phyloP scores from a whole-genome alignment of 805 yeast genomes.

The Geotrichum ghanense region DNA sequence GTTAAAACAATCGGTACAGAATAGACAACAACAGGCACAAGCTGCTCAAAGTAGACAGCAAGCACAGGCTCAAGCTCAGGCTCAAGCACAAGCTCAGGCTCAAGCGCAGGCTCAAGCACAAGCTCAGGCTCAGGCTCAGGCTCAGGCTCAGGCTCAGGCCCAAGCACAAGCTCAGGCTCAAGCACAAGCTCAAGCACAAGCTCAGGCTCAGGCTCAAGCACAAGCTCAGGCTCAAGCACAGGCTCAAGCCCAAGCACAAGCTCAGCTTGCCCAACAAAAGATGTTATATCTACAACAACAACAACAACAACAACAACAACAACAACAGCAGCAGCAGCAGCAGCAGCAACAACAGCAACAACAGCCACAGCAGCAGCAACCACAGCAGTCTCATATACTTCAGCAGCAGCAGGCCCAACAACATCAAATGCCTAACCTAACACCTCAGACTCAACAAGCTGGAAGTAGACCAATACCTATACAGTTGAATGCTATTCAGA shows the following conservation, averaged over 20 bases:
- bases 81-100: background rate
- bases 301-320: conserved; percentile 15
- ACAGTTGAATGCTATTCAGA: conserved; percentile 18
- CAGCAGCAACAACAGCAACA: conserved; percentile 5
- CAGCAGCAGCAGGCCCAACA: background rate
- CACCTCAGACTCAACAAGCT: background rate
- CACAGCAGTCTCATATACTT: conserved; percentile 14
- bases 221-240: background rate
- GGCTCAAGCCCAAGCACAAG: background rate
- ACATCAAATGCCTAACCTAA: background rate
- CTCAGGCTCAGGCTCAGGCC: background rate
- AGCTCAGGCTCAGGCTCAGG: background rate
- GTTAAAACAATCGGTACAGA: too few relatives aligned
- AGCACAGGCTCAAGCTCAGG: background rate
- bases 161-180: background rate
- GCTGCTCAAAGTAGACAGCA: background rate
- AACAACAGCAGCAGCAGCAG: conserved; percentile 15
- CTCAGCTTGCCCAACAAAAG: conserved; percentile 1
- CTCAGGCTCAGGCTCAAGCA: background rate
- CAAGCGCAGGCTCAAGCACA: background rate
- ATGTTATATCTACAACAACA: conserved; percentile 14
- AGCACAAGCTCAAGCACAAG: background rate
- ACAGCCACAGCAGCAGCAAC: conserved; percentile 14
- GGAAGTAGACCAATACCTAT: background rate
- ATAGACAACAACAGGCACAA: conserved; percentile 4